Base-by-base conservation (phyloP, 768 basidiomycete genomes). In the Hemileccinum rubropunctum region DNA sequence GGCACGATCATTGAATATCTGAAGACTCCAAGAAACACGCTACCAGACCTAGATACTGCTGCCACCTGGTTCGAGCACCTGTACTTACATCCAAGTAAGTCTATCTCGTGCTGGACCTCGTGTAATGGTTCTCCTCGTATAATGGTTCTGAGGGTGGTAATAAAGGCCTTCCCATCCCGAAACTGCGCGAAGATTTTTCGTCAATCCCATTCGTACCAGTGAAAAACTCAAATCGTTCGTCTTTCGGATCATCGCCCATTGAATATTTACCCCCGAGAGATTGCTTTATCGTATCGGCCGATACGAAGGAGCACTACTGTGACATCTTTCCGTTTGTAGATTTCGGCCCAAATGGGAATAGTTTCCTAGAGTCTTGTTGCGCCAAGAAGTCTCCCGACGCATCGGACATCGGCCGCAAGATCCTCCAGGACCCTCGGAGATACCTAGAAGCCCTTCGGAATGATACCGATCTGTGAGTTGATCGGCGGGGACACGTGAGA, bases 381-480 rank as follows among this genome's bases (percentile, higher is more conserved):
- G 47, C 57, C 41, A 54, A 49, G 34, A 54, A 46, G 42, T 59
- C 37, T 4, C 57, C 52, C 1, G 57, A 59, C 2, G 52, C 47
- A 34, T 49, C 45, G 1, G 57, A 59, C 28, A 37, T 59, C 9
- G 45, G 4, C 26, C 42, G 45, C 20, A 59, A 45, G 38, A 58
- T 59, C 4, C 33, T 35, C 12, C n/a, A 37, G 27, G 27, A 37
- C 30, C 57, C 57, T n/a, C 34, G 21, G 26, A 30, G 3, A 28
- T 58, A 58, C 15, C 32, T 54, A 12, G 15, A 17, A 27, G 45
- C 17, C n/a, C 34, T 50, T 4, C 18, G 35, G 13, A 21, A 44
- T 6, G 10, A 44, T 4, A 39, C 20, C 7, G 2, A 40, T 3
- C 23, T 44, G 57, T 58, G 35, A 49, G 57, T 43, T 17, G 18